Evolutionary conservation across 1,284 basidiomycete genomes (phyloP).

Genomic region (Sphaerobolus stellatus): DNA sequence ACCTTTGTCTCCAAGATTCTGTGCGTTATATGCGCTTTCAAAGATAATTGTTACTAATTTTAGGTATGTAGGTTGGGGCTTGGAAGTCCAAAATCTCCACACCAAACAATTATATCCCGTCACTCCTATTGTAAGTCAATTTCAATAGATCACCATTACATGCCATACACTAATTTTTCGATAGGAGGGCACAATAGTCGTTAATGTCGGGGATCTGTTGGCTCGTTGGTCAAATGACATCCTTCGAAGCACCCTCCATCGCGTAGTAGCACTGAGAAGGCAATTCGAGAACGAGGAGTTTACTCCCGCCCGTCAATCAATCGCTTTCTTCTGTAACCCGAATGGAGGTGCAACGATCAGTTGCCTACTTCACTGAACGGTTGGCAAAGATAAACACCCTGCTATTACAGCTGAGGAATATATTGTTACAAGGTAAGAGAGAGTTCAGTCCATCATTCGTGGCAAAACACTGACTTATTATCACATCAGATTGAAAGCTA

Average conservation of each 20-base stretch:
- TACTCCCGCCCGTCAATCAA: conserved; percentile 71
- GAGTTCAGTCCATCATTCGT: neutral
- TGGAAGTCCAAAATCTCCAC: conserved; percentile 80
- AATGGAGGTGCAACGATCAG: conserved; percentile 68
- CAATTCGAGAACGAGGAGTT: conserved; percentile 49
- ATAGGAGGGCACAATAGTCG: conserved; percentile 75
- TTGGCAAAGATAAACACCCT: conserved; percentile 57
- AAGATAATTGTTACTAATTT: neutral
- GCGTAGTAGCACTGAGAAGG: conserved; percentile 71
- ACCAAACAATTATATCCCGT: conserved; percentile 71
- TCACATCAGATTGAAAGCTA: neutral
- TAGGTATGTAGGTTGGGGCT: conserved; percentile 63
- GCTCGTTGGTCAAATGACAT: conserved; percentile 83
- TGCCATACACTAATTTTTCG: conserved; percentile 17
- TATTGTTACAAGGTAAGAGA: conserved; percentile 63
- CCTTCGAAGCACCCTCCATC: conserved; percentile 76
- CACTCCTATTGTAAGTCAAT: conserved; percentile 68
- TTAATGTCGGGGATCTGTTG: conserved; percentile 82
- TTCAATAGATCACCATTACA: conserved; percentile 3
- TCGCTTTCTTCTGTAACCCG: conserved; percentile 87
- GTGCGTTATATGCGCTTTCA: conserved; percentile 34
- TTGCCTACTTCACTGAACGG: conserved; percentile 69
- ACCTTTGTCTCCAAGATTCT: conserved; percentile 80
- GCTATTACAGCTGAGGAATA: conserved; percentile 73
- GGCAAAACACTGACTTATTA: too few relatives aligned